Evolutionary conservation across 169 alveolate species (phyloP).

Genomic region (Plasmodium relictum): DNA sequence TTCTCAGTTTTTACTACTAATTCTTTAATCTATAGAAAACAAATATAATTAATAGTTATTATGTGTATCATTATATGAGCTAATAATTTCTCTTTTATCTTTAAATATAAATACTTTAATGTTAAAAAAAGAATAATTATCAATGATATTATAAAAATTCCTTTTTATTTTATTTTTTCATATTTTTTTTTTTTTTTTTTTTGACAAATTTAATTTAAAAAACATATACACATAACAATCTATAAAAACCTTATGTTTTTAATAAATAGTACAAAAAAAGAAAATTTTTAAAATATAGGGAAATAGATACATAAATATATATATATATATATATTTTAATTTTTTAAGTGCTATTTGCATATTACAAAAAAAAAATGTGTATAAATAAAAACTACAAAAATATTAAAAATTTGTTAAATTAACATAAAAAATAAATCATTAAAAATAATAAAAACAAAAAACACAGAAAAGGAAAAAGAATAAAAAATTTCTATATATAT

Average conservation of each 20-base stretch:
- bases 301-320: constrained; percentile 1
- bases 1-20: too few relatives aligned
- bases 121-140: too few relatives aligned
- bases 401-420: constrained; percentile 38
- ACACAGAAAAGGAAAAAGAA: background rate
- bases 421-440: constrained; percentile 18
- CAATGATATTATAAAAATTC: too few relatives aligned
- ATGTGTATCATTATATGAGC: too few relatives aligned
- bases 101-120: too few relatives aligned
- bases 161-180: too few relatives aligned
- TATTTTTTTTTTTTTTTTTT: too few relatives aligned
- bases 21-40: too few relatives aligned
- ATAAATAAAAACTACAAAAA: constrained; percentile 27
- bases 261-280: background rate
- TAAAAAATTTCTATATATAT: background rate
- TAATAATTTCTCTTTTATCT: too few relatives aligned
- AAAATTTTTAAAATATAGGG: background rate
- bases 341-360: background rate
- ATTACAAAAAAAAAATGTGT: background rate
- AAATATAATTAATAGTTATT: too few relatives aligned
- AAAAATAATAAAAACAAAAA: constrained; percentile 16
- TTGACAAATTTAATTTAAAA: too few relatives aligned
- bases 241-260: background rate
- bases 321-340: constrained; percentile 11
- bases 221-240: background rate